Evolutionary conservation across 176 grass and related monocot species (phyloP).

Genomic region (Chloris gayana): DNA sequence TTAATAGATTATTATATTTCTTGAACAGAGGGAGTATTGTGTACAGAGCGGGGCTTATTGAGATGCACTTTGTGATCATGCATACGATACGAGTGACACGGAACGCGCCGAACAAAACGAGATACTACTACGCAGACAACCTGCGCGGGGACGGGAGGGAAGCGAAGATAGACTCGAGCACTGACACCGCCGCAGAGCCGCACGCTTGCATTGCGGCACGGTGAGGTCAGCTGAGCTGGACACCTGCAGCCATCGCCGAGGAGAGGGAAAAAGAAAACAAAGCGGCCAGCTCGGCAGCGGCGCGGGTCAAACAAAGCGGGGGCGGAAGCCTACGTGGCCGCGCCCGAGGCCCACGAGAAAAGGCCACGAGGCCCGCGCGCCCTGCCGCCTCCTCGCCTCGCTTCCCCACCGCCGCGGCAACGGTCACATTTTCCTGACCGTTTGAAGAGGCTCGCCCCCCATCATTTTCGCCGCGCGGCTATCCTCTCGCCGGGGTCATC

Average conservation of each 20-base stretch:
- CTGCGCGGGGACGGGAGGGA: neutral
- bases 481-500: neutral
- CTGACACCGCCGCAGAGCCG: neutral
- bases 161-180: slow-evolving; percentile 9
- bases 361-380: neutral
- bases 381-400: neutral
- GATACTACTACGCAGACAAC: too few relatives aligned
- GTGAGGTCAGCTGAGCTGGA: slow-evolving; percentile 27
- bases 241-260: neutral
- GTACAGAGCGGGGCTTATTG: too few relatives aligned
- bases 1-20: too few relatives aligned
- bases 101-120: neutral
- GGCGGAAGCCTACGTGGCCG: neutral
- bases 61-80: neutral
- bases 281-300: neutral
- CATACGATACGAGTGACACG: neutral
- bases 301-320: slow-evolving; percentile 16
- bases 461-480: neutral
- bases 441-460: slow-evolving; percentile 39
- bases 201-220: neutral
- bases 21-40: too few relatives aligned
- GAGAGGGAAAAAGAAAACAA: neutral
- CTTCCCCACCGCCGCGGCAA: slow-evolving; percentile 28
- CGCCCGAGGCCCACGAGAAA: neutral
- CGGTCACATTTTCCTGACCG: slow-evolving; percentile 68